Percentiles rank a stretch among this genome's conserved stretches.
Evolutionary conservation across 345 rosid species (phyloP).

Genomic region (Geranium brycei): DNA sequence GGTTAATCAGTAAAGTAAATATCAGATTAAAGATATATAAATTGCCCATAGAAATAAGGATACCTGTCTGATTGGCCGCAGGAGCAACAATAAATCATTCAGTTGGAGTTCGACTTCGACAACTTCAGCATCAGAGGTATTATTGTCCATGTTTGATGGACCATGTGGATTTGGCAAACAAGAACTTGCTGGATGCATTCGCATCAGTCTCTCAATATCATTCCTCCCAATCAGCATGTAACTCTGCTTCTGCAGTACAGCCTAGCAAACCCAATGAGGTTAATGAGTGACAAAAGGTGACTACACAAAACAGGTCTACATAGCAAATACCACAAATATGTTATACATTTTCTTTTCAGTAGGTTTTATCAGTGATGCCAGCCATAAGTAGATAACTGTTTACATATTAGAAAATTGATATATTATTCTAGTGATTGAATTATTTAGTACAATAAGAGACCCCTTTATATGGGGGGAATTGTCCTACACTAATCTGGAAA

Average conservation of each 20-base stretch:
- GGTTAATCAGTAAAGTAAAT: background rate
- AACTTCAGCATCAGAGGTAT: constrained; percentile 33
- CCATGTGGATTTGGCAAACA: constrained; percentile 51
- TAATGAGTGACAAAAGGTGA: constrained; percentile 10
- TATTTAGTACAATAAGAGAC: too few relatives aligned
- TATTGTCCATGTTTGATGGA: constrained; percentile 23
- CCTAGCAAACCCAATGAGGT: constrained; percentile 38
- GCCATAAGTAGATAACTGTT: background rate
- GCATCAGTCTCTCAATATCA: constrained; percentile 95
- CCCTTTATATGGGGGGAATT: too few relatives aligned
- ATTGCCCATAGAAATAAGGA: background rate
- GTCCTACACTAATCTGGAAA: too few relatives aligned
- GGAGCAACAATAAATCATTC: constrained; percentile 51
- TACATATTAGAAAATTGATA: too few relatives aligned
- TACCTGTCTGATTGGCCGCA: constrained; percentile 90
- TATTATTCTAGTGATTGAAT: too few relatives aligned
- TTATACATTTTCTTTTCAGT: too few relatives aligned
- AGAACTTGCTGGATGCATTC: constrained; percentile 60
- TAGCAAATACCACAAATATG: background rate
- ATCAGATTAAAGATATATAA: background rate
- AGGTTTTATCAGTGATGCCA: background rate
- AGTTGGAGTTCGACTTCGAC: constrained; percentile 51
- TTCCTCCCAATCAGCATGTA: constrained; percentile 96
- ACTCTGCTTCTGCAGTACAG: constrained; percentile 96
- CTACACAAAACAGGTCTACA: background rate